Evolutionary conservation across 768 basidiomycete species (phyloP), one percentile per base, ranked within the genome.

Genomic region (Boletus rubescentipes): DNA sequence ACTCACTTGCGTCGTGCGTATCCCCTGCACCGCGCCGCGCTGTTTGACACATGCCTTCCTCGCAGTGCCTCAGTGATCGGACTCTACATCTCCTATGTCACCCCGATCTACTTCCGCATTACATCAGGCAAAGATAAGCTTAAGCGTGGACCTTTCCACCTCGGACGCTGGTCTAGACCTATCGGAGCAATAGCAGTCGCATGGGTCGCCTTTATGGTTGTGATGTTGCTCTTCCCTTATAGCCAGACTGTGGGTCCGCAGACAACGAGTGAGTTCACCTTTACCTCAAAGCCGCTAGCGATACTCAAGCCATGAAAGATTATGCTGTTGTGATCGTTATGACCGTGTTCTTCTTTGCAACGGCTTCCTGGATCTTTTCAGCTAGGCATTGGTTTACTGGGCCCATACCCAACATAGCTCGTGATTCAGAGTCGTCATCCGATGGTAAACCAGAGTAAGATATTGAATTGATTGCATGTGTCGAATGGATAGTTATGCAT

Each of bases 81-180:
- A 9, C 50, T 75, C 4, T 72, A 75, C 49, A 61, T 72, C 9
- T 75, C 73, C n/a, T 74, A 74, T 36, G 67, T 68, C 14, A 70
- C 72, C 20, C 74, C 69, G 1, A 72, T 76, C 23, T 69, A 67
- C 38, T 59, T 72, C 21, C 71, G 73, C 35, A 67, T 72, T n/a
- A 75, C 71, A 15, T 66, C 61, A 23, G 72, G 72, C 7, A 60
- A 65, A 32, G 55, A 64, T n/a, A 65, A 62, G 32, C 62, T 76
- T 37, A 52, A 59, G 20, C 74, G 72, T 12, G 71, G 70, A 4
- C 71, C 72, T 1, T 75, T 77, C 48, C 58, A 55, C 45, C 69
- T 73, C 18, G 66, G 68, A 16, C 47, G 59, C 12, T 73, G 63
- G 62, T 70, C 64, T 26, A 56, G 67, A 16, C 57, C 63, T 1